Base-by-base conservation (phyloP, 768 basidiomycete genomes). In the Punctularia strigosozonata region DNA sequence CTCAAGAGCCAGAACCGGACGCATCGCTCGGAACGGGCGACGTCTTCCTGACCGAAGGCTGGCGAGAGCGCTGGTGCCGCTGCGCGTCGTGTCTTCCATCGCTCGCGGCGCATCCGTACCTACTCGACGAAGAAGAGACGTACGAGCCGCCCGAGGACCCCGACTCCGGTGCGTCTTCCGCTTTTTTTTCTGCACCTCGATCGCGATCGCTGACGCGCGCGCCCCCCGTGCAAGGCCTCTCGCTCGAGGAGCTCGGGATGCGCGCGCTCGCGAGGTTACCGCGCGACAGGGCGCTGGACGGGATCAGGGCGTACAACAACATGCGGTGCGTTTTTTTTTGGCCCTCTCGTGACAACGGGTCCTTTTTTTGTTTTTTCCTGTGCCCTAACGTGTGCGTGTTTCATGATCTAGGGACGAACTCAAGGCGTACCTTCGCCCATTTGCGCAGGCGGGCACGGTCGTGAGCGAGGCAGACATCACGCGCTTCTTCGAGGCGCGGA, bases 91-190 rank as follows among this genome's bases (percentile, higher is more conserved):
- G 85, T 57, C 55, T 73, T 4, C 61, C 69, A 1, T 64, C 62
- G 5, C 59, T 88, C 30, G 59, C 71, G 48, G 55, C 58, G 13
- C 60, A 71, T 48, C 64, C 73, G 20, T 87, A 68, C 56, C 62
- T 89, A 18, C 56, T 85, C 8, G 68, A 81, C 45, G 82, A 83
- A 54, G 87, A 89, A 45, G 83, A 85, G 30, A 85, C 79, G 0
- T 89, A 85, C 44, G 81, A 86, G 52, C 84, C 82, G 1, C 87
- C 86, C 3, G 77, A 84, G 50, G 87, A 89, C 56, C 86, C 87
- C 7, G 87, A 90, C 52, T 85, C 77, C 44, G 76, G 86, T 77
- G 37, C 28, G 56, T 40, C 8, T 28, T n/a, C 8, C n/a, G 13
- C n/a, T 23, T 28, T 17, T 12, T 13, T 24, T 13, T 1, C 12